Base-by-base conservation (phyloP, 2,329 filamentous ascomycete species). In the Exutisphaerella laricina region DNA sequence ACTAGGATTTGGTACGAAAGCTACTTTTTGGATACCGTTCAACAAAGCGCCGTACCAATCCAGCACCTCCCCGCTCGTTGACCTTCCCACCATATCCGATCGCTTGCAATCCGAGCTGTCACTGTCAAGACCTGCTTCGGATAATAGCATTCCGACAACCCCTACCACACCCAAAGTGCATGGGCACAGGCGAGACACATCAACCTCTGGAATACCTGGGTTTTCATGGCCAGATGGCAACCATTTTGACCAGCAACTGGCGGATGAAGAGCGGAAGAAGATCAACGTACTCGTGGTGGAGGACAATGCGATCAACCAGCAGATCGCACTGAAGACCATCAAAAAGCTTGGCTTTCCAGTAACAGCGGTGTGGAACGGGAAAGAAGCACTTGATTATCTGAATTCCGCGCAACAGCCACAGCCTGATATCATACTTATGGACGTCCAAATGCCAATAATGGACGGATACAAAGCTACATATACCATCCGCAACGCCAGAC, bases 391-490 rank as follows among this genome's bases (percentile, higher is more conserved):
- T 12, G 81, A 88, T 14, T 88, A 88, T 59, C 68, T 90, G 12
- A 12, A 6, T 20, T 62, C 63, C 4, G 34, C 55, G 12, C 67
- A 70, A 21, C 69, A 75, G 32, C 65, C 68, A 8, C 78, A 78
- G 38, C 85, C 85, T 0, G 79, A 87, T 52, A 79, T 90, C 5
- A 87, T 90, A 41, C 67, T 89, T 28, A 68, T 60, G 59, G 59
- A 59, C 38, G 59, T 63, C 1, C 58, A 70, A 53, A 70, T 70
- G 68, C 66, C 69, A 13, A 77, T 88, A 28, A 78, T 87, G 49
- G 85, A 89, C 56, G 85, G 85, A 1, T 89, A 89, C 61, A 78
- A 78, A 44, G 84, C 84, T 30, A 89, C 85, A 0, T 83, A 87
- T 53, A 72, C 84, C 7, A 73, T 90, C 33, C 74, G 84, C 12